Evolutionary conservation across 2,329 filamentous ascomycete species (phyloP), one percentile per base, ranked within the genome.

Genomic region (Exutisphaerella laricina): DNA sequence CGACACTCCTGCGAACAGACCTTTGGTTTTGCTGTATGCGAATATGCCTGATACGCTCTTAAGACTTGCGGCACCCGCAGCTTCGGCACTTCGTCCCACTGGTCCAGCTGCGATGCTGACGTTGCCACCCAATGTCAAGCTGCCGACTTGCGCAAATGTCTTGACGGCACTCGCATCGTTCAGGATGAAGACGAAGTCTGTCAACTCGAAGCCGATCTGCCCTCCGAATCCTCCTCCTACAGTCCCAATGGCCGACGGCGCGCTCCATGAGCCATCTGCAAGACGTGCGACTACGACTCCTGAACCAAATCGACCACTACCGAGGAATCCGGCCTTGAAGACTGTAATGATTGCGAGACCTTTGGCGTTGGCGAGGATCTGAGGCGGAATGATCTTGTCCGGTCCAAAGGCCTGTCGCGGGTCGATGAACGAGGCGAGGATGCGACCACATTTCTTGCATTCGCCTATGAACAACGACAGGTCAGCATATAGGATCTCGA

Each of bases 11-110:
- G 92, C 92, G 58, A 98, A 98, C 22, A 98, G 71, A 14, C 92
- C 92, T 71, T 96, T 97, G 9, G 92, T 98, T 70, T 96, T 97
- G 64, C 85, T 92, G 74, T 98, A 98, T 59, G 86, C 87, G 72
- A 98, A 98, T 37, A 98, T 83, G 40, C 87, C 92, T 0, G 89
- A 85, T 6, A 97, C 84, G 50, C 88, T 82, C 71, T 82, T 90
- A 51, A 94, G 74, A 55, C 87, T 95, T 5, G 92, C 92, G 10
- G 89, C 90, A 51, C 92, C 92, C 25, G 92, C 90, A 9, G 92
- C 92, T 67, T 98, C 92, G 33, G 90, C 92, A 66, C 96, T 97
- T 58, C 92, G 79, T 41, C 92, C 92, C 18, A 98, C 79, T 0
- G 92, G 92, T 1, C 92, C 92, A 5, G 92, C 92, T 13, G 92